A percentile compares a stretch with the other conserved stretches of the same genome.
Conservation (phyloP, 2,329 filamentous ascomycete species). For the Alternaria brassicicola region DNA sequence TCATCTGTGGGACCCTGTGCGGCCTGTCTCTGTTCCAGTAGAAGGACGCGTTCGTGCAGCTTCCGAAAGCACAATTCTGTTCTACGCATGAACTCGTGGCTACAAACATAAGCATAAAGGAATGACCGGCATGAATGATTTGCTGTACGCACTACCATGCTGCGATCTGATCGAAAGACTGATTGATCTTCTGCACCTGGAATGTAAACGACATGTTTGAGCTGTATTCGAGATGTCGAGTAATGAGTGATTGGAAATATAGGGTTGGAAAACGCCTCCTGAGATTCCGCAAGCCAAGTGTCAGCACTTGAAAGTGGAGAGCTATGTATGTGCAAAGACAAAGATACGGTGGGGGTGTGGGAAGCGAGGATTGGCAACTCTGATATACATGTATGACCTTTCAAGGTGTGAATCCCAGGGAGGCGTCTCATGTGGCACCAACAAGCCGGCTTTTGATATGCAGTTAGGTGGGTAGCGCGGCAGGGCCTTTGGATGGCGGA, state of each 20-base stretch:
- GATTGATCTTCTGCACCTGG: conserved; percentile 41
- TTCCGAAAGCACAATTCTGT: conserved; percentile 39
- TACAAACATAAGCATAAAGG: conserved; percentile 15
- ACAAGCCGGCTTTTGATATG: conserved; percentile 21
- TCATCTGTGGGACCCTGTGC: conserved; percentile 37
- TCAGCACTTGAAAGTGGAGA: neutral
- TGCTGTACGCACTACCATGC: conserved; percentile 40
- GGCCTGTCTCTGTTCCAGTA: conserved; percentile 35
- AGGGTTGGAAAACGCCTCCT: neutral
- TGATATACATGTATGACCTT: conserved; percentile 27
- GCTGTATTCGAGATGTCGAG: neutral
- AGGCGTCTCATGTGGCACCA: conserved; percentile 24
- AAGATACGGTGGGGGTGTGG: neutral
- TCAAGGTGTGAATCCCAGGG: conserved; percentile 15
- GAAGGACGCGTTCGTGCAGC: conserved; percentile 34
- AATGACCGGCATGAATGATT: neutral
- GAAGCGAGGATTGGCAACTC: conserved; percentile 10
- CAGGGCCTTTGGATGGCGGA: conserved; percentile 21
- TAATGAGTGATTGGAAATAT: neutral
- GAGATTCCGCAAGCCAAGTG: neutral
- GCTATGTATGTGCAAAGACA: neutral
- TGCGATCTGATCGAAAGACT: conserved; percentile 41
- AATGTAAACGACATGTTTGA: conserved; percentile 41
- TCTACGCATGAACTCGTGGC: conserved; percentile 40
- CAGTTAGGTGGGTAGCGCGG: conserved; percentile 27